A percentile compares a stretch with the other conserved stretches of the same genome.
Evolutionary conservation across 106 monocot genomes (phyloP).

Genomic region (Apostasia shenzhenica): DNA sequence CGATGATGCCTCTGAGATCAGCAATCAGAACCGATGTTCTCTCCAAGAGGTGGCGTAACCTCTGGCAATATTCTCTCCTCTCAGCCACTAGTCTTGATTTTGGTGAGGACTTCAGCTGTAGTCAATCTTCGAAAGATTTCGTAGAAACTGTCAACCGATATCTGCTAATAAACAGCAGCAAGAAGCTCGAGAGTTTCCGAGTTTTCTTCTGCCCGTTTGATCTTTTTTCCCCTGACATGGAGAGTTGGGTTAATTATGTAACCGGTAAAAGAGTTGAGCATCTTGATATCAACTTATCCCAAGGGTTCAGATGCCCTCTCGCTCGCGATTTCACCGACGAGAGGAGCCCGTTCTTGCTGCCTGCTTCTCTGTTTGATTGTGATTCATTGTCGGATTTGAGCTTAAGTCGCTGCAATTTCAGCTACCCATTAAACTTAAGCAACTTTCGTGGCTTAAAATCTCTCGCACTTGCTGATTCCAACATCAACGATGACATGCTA

Average conservation of each 20-base stretch:
- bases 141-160: conserved; percentile 19
- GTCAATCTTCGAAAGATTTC: conserved; percentile 23
- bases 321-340: conserved; percentile 4
- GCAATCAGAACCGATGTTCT: conserved; percentile 27
- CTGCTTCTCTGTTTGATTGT: conserved; percentile 13
- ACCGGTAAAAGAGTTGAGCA: conserved; percentile 15
- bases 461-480: conserved; percentile 1
- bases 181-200: conserved; percentile 21
- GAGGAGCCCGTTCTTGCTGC: conserved; percentile 4
- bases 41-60: conserved; percentile 22
- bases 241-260: conserved; percentile 19
- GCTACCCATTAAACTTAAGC: neutral
- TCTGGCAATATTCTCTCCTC: conserved; percentile 21
- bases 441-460: conserved; percentile 8
- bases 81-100: conserved; percentile 23
- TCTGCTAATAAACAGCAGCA: conserved; percentile 15
- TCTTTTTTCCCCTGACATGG: conserved; percentile 11
- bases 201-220: conserved; percentile 31
- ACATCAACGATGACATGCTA: conserved; percentile 5
- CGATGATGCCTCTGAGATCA: conserved; percentile 25
- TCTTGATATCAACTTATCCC: conserved; percentile 35
- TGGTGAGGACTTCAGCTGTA: conserved; percentile 14
- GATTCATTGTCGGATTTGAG: conserved; percentile 19
- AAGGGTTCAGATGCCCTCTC: neutral
- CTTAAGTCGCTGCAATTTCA: conserved; percentile 11